Base-by-base conservation (phyloP, 768 basidiomycete species). In the Krasilnikovozyma curviuscula region DNA sequence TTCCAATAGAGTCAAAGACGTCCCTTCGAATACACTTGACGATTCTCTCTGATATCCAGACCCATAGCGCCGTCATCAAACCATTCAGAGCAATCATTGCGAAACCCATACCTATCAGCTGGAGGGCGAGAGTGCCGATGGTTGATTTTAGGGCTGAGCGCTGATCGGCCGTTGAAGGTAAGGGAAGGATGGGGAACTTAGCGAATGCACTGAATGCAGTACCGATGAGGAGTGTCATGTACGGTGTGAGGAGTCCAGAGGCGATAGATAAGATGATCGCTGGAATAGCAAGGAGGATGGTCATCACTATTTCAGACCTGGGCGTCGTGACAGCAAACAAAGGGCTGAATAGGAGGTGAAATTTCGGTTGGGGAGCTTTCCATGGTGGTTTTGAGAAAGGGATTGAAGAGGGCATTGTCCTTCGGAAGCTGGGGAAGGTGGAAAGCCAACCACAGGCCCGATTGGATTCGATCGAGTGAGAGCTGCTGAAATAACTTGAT, bases 181-280 rank as follows among this genome's bases (percentile, higher is more conserved):
- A 25, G 6, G 50, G 43, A 13, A 57, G 48, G 29, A 68, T 60
- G 18, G 75, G 70, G 62, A 74, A 81, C 0, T 63, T 59, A 5
- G 80, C 72, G 54, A 86, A 81, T 0, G 74, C 69, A 54, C 80
- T 70, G 65, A 88, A 85, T 1, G 76, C 75, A 43, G 76, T 71
- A 31, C 85, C 84, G 54, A 86, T 68, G 56, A 83, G 74, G 28
- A 73, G 67, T 7, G 84, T 84, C 83, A 88, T 86, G 69, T 79
- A 81, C 1, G 85, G 83, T 0, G 79, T 80, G 46, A 83, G 70
- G 28, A 76, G 74, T 31, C 81, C 80, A 3, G 78, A 71, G 42
- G 71, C 66, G 37, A 79, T 47, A 18, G 83, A 79, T 12, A 76
- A 68, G 45, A 71, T 7, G 49, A 76, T 51, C 5, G 78, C 81